Conservation (phyloP, 1,284 basidiomycete genomes). For the Mycosarcoma mackinlayi region DNA sequence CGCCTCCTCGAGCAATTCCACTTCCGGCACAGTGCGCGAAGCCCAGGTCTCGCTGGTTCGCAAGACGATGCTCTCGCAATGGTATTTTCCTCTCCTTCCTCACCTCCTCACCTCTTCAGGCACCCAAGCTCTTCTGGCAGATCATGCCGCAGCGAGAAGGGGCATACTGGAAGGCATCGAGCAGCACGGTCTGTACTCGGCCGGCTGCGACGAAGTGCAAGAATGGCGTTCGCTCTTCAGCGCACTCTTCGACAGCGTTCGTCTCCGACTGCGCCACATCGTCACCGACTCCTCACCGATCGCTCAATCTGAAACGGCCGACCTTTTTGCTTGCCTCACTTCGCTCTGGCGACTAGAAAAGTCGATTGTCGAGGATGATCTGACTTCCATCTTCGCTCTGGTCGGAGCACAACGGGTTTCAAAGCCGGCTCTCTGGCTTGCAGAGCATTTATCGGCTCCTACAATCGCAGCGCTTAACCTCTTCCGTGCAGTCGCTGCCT, state of each 20-base stretch:
- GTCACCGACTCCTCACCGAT: neutral
- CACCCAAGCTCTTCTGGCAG: neutral
- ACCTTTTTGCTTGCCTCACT: slow-evolving; percentile 26
- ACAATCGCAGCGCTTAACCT: slow-evolving; percentile 32
- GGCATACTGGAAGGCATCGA: slow-evolving; percentile 38
- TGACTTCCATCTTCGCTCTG: slow-evolving; percentile 24
- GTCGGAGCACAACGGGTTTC: slow-evolving; percentile 23
- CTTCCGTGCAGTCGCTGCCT: slow-evolving; percentile 21
- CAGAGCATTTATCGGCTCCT: slow-evolving; percentile 14
- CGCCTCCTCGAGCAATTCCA: slow-evolving; percentile 17
- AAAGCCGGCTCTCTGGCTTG: slow-evolving; percentile 14
- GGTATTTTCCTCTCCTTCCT: slow-evolving; percentile 32
- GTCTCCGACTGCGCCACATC: slow-evolving; percentile 9
- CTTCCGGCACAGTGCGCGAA: slow-evolving; percentile 29
- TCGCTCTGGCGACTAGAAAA: slow-evolving; percentile 47
- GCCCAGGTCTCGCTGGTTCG: slow-evolving; percentile 34
- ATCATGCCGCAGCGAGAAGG: slow-evolving; percentile 22
- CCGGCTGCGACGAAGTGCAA: slow-evolving; percentile 30
- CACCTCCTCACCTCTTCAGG: slow-evolving; percentile 8
- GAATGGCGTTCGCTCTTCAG: slow-evolving; percentile 44
- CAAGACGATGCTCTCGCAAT: slow-evolving; percentile 43
- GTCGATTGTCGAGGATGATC: slow-evolving; percentile 26
- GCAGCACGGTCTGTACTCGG: slow-evolving; percentile 23
- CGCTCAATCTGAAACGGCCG: slow-evolving; percentile 9
- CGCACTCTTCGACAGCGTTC: slow-evolving; percentile 16